phyloP scores from a whole-genome alignment of 2,329 filamentous ascomycete species.

The Xylaria sp. region DNA sequence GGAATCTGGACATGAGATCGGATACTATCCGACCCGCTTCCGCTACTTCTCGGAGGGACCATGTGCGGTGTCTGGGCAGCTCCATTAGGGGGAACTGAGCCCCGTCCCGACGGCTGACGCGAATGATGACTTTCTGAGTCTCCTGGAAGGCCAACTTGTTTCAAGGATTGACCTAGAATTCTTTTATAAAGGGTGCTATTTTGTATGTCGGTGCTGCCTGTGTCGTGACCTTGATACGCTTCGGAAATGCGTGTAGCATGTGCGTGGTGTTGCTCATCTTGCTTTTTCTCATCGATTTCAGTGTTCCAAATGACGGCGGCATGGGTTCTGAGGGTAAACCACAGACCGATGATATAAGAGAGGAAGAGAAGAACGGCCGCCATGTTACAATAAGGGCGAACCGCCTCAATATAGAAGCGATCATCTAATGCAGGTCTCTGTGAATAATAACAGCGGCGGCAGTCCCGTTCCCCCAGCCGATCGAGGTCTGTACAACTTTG shows the following conservation, averaged over 20 bases:
- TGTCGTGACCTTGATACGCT: slow-evolving; percentile 49
- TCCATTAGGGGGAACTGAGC: slow-evolving; percentile 47
- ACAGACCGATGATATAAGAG: slow-evolving; percentile 90
- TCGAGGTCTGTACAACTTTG: slow-evolving; percentile 62
- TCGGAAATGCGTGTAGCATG: slow-evolving; percentile 43
- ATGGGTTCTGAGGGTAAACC: slow-evolving; percentile 95
- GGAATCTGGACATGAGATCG: slow-evolving; percentile 60
- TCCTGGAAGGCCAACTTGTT: slow-evolving; percentile 73
- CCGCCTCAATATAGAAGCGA: slow-evolving; percentile 86
- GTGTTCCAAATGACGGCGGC: slow-evolving; percentile 96
- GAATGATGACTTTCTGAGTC: slow-evolving; percentile 51
- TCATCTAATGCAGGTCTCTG: slow-evolving; percentile 85
- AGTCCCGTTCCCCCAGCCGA: slow-evolving; percentile 67
- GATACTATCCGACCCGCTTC: slow-evolving; percentile 48
- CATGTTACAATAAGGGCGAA: slow-evolving; percentile 92
- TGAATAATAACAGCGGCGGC: slow-evolving; percentile 91
- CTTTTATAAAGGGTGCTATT: slow-evolving; percentile 91
- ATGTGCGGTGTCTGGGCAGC: slow-evolving; percentile 66
- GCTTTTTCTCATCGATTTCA: slow-evolving; percentile 78
- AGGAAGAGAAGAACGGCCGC: slow-evolving; percentile 85
- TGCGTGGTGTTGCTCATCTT: slow-evolving; percentile 53
- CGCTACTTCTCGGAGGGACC: slow-evolving; percentile 71
- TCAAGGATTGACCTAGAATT: slow-evolving; percentile 87
- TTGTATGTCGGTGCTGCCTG: slow-evolving; percentile 71
- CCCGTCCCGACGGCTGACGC: slow-evolving; percentile 34